A percentile compares a stretch with the other conserved stretches of the same genome.
Conservation (phyloP, 306 rosid genomes). For the Dryas drummondii region DNA sequence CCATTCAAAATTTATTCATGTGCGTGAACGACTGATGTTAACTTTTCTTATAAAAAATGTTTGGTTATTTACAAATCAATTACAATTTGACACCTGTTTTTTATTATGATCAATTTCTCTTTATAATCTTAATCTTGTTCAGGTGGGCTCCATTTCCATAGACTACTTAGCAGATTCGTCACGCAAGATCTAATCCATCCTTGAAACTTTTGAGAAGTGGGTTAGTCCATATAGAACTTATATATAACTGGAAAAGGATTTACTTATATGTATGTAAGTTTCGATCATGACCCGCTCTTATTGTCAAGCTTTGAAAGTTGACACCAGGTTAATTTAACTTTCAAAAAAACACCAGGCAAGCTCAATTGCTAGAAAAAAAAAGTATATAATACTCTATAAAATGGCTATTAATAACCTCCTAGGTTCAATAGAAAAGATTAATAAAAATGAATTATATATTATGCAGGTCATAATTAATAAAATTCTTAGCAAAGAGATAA, state of each 20-base stretch:
- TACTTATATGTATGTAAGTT: not conserved
- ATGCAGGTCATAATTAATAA: not conserved
- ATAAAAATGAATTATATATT: not conserved
- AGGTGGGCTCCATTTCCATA: too few relatives aligned
- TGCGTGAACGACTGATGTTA: too few relatives aligned
- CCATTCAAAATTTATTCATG: too few relatives aligned
- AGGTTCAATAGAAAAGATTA: not conserved
- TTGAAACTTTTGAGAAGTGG: not conserved
- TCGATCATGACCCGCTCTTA: not conserved
- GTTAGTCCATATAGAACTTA: not conserved
- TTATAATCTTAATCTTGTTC: not conserved
- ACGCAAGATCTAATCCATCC: not conserved
- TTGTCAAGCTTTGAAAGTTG: not conserved
- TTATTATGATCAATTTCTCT: too few relatives aligned
- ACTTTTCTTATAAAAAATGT: too few relatives aligned
- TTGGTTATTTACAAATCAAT: too few relatives aligned
- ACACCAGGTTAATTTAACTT: not conserved
- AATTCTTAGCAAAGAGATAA: not conserved
- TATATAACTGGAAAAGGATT: not conserved
- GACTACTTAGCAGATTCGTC: slow-evolving; percentile 3
- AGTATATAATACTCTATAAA: not conserved
- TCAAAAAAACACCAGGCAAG: not conserved
- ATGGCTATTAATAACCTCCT: not conserved
- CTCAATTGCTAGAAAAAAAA: not conserved
- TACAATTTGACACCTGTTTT: too few relatives aligned